Evolutionary conservation across 495 filamentous ascomycete genomes (phyloP).

Genomic region (Pseudevernia furfuracea): DNA sequence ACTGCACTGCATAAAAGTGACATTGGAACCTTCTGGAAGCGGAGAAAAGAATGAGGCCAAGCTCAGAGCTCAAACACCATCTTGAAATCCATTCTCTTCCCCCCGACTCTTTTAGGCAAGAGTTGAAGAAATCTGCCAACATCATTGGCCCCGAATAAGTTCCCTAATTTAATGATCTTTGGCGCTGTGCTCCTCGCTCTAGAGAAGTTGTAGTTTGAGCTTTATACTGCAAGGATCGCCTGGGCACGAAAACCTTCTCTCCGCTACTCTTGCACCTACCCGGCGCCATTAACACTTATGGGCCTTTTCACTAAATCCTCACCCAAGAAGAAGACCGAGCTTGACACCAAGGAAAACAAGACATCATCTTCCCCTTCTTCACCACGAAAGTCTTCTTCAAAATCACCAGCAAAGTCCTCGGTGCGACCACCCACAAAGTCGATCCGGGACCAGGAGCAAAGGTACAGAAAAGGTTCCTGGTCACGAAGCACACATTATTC

Average conservation of each 20-base stretch:
- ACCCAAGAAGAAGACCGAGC: constrained; percentile 23
- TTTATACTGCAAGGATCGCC: constrained; percentile 10
- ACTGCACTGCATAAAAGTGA: not conserved
- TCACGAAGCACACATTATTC: constrained; percentile 27
- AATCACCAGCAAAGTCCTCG: constrained; percentile 18
- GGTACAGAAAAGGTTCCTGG: constrained; percentile 34
- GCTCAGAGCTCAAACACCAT: not conserved
- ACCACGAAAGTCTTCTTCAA: constrained; percentile 5
- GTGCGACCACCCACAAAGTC: constrained; percentile 22
- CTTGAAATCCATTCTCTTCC: not conserved
- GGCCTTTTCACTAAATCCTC: constrained; percentile 35
- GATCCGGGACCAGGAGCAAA: constrained; percentile 21
- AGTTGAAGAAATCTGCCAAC: not conserved
- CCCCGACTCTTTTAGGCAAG: not conserved
- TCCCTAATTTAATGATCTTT: not conserved
- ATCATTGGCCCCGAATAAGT: too few relatives aligned
- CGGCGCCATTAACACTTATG: constrained; percentile 30
- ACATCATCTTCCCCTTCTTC: constrained; percentile 17
- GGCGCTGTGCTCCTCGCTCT: not conserved
- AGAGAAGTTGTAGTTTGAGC: not conserved
- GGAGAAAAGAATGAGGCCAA: not conserved
- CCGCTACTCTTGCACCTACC: not conserved
- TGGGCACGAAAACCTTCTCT: constrained; percentile 8
- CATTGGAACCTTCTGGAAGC: constrained; percentile 3
- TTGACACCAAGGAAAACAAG: constrained; percentile 20